These are phyloP conservation scores for Plasmodium inui DNA, from an alignment of 169 alveolate genomes.

Conservation along the genomic window DNA sequence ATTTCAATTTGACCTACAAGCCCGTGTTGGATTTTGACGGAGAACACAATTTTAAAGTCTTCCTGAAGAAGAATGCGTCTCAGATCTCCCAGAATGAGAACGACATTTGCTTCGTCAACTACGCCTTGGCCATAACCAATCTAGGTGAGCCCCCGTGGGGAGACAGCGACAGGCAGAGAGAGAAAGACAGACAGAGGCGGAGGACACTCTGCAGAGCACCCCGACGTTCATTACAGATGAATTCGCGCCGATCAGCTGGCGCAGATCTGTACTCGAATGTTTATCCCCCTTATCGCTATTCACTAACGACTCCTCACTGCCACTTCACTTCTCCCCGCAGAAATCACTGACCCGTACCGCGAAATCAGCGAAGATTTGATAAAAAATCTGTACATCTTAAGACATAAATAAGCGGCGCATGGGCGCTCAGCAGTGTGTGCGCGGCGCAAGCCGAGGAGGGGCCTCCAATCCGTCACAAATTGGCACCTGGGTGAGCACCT, in stretches of 20 bases:
- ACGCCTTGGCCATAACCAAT: background rate
- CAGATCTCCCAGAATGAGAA: background rate
- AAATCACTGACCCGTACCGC: slow-evolving; percentile 44
- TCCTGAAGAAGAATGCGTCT: slow-evolving; percentile 17
- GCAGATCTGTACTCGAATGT: background rate
- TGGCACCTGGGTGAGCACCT: background rate
- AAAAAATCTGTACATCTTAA: slow-evolving; percentile 52
- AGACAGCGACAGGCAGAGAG: background rate
- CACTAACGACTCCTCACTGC: background rate
- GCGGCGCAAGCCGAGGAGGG: background rate
- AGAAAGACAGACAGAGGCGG: background rate
- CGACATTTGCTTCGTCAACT: slow-evolving; percentile 34
- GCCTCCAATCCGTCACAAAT: background rate
- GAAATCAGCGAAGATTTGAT: slow-evolving; percentile 50
- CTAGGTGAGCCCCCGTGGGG: background rate
- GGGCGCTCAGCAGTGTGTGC: background rate
- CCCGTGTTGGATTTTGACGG: slow-evolving; percentile 17
- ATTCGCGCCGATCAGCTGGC: background rate
- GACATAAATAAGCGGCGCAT: background rate
- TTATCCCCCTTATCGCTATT: background rate
- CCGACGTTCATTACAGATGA: background rate
- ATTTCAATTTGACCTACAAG: slow-evolving; percentile 22
- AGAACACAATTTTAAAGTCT: slow-evolving; percentile 18
- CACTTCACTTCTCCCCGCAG: slow-evolving; percentile 18
- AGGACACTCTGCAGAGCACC: background rate